Evolutionary conservation across 495 filamentous ascomycete genomes (phyloP), one percentile per base, ranked within the genome.

Genomic region (Aspergillus egyptiacus): DNA sequence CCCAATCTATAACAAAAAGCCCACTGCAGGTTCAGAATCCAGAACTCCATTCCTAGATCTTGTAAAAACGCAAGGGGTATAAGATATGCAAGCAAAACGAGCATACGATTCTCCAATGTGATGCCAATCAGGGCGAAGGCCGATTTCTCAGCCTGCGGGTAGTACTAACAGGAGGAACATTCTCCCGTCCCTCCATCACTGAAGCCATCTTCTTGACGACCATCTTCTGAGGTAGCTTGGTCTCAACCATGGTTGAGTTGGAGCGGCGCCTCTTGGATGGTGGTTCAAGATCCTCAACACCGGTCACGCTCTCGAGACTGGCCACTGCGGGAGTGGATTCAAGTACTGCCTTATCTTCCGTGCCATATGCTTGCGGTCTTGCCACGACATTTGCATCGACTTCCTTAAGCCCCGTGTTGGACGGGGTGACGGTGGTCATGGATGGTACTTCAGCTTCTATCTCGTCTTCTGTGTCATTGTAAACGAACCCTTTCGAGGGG

Each of bases 111-210:
- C 36, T 46, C 28, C 25, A n/a, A 22, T 23, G 34, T 24, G 53
- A 56, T 64, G 23, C 3, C 37, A 36, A 20, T 51, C 39, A 32
- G 57, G 41, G 50, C 46, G 64, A 60, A 23, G 61, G 55, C 19
- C 63, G 62, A 24, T 31, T 60, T 47, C 69, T 56, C 23, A 61
- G 49, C 23, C 58, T 56, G 19, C 69, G 54, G 6, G 63, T 57
- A 46, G 42, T 53, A 9, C 59, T 46, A 20, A 57, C 48, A 2
- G 66, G 73, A 7, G 76, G 76, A 32, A 79, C 51, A 55, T 86
- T 86, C 60, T 85, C 83, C 19, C 76, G 66, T 6, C 81, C 83
- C 35, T 83, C 82, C 60, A 46, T 66, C 66, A 63, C 74, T 50
- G 35, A 65, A 37, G 42, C 56, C 63, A 69, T 65, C 33, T 54